Base-by-base conservation (phyloP, 331 rosid species). In the Ulmus americana region DNA sequence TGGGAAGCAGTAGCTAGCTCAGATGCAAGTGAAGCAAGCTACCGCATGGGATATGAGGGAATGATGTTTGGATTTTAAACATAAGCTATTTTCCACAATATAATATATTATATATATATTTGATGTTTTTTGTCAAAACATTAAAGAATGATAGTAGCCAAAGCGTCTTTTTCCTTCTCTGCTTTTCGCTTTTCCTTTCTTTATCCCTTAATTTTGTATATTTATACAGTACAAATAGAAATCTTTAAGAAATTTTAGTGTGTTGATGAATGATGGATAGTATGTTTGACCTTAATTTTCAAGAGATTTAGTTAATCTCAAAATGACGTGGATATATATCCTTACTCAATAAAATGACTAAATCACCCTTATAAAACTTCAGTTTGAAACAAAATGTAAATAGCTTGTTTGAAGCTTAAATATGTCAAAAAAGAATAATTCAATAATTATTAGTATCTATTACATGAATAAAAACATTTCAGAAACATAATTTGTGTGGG, bases 121-220 rank as follows among this genome's bases (percentile, higher is more conserved):
- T 2, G 12, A 4, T 22, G 49, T 13, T 7, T 8, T 22, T 28
- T 12, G 5, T 4, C n/a, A 22, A 8, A 48, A 12, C 16, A 51
- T 1, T 41, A 7, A 48, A 43, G 18, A 45, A n/a, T 35, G 35
- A 61, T 43, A 61, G 46, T 43, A 5, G 60, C 15, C 55, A 55
- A 42, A 47, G 61, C 13, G 74, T 61, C 74, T 28, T 18, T 61
- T 61, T 70, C 62, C 39, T 59, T 41, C 5, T 41, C 48, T 45
- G 15, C 16, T 45, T 68, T 10, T 10, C 38, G 0, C 12, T 50
- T 18, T 42, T 13, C 6, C 9, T 39, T 18, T 47, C 10, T 38
- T 49, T 13, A 28, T 28, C 35, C 38, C 5, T 8, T 2, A 4
- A n/a, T 48, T 7, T n/a, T 43, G 11, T 45, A 45, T 18, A 7